Conservation (phyloP, 2,329 filamentous ascomycete genomes). For the Pseudogymnoascus sp. region DNA sequence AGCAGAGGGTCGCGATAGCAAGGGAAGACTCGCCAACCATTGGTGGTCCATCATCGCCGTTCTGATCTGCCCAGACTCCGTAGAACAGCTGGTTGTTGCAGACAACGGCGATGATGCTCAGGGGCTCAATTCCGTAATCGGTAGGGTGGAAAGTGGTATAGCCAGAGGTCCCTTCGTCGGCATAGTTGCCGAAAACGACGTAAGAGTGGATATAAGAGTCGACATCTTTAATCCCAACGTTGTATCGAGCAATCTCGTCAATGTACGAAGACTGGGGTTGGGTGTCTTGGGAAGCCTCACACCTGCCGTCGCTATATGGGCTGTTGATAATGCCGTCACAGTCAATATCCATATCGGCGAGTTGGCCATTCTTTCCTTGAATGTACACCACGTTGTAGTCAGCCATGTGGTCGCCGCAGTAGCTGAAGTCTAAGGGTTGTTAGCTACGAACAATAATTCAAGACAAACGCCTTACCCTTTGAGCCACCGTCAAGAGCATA, state of each 20-base stretch:
- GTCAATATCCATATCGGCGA: conserved; percentile 51
- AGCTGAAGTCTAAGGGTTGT: conserved; percentile 28
- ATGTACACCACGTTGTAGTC: conserved; percentile 40
- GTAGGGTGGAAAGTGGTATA: conserved; percentile 35
- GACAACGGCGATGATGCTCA: conserved; percentile 48
- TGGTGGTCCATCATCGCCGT: conserved; percentile 42
- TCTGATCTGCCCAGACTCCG: conserved; percentile 54
- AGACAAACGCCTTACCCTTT: conserved; percentile 26
- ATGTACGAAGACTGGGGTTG: conserved; percentile 42
- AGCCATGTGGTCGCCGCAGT: conserved; percentile 39
- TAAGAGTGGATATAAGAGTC: conserved; percentile 45
- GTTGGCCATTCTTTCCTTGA: conserved; percentile 33
- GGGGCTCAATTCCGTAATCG: conserved; percentile 37
- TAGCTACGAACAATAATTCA: conserved; percentile 5
- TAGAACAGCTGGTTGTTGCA: conserved; percentile 45
- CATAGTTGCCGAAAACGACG: conserved; percentile 44
- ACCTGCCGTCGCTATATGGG: conserved; percentile 36
- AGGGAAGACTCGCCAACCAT: conserved; percentile 50
- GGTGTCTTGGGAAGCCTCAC: conserved; percentile 36
- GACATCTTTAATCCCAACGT: conserved; percentile 35
- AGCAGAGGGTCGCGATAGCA: conserved; percentile 50
- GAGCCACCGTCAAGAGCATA: conserved; percentile 32
- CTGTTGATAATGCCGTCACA: conserved; percentile 44
- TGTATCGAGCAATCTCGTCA: conserved; percentile 32
- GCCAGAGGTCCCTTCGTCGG: conserved; percentile 24